A percentile compares a stretch with the other conserved stretches of the same genome.
Conservation (phyloP, 129 eudicot species). For the Chrysanthemum seticuspe region DNA sequence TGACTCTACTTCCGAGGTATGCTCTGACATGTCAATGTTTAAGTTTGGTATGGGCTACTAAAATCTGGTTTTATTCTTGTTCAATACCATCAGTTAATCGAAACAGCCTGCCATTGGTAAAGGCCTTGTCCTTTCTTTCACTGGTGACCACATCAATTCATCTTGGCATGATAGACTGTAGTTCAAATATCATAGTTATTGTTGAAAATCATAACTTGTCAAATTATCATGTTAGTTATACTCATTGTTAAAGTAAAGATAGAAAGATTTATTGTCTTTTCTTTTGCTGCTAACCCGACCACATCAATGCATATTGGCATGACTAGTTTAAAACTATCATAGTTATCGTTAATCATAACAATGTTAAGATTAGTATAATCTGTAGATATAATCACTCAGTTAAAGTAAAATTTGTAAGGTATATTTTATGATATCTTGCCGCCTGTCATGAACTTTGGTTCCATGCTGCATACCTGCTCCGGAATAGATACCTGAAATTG, state of each 20-base stretch:
- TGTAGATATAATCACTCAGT: not conserved
- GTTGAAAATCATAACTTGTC: constrained; percentile 1
- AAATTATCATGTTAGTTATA: no score
- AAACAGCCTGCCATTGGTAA: no score
- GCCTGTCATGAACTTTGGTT: no score
- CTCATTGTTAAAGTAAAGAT: no score
- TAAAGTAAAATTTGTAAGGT: not conserved
- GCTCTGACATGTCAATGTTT: not conserved
- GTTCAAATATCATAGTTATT: not conserved
- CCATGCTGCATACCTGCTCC: no score
- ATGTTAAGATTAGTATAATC: not conserved
- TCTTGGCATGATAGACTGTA: not conserved
- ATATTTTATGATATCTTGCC: not conserved
- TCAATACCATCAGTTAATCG: no score
- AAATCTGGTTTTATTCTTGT: no score
- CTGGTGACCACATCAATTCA: not conserved
- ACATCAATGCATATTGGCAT: not conserved
- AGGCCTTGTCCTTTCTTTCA: no score
- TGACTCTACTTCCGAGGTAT: constrained; percentile 93
- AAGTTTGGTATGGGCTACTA: not conserved
- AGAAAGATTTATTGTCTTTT: no score
- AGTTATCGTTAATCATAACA: not conserved
- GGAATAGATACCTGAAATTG: no score
- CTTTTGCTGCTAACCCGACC: not conserved
- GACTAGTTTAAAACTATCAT: not conserved